phyloP scores from a whole-genome alignment of 495 filamentous ascomycete species.

The Tuber brumale region DNA sequence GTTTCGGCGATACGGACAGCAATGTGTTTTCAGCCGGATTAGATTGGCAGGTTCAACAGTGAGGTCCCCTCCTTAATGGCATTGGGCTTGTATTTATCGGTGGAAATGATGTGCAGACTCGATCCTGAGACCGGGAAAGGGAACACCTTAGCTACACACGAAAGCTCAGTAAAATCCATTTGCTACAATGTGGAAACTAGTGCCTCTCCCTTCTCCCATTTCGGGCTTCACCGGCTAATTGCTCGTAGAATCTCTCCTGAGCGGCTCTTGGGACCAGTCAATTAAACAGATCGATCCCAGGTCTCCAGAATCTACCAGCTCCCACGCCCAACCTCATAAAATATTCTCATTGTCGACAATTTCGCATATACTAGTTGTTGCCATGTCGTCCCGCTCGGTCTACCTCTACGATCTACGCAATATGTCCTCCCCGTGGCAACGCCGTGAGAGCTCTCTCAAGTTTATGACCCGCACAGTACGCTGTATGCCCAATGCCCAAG shows the following conservation, averaged over 20 bases:
- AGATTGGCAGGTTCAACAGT: conserved; percentile 79
- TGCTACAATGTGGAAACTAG: conserved; percentile 71
- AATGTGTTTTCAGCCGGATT: conserved; percentile 79
- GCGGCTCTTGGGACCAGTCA: conserved; percentile 87
- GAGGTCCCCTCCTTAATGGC: conserved; percentile 20
- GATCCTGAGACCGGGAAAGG: conserved; percentile 65
- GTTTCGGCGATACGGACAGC: conserved; percentile 72
- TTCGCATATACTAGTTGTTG: conserved; percentile 78
- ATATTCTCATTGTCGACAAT: conserved; percentile 76
- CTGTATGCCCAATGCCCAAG: conserved; percentile 94
- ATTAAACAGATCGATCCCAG: conserved; percentile 69
- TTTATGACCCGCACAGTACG: conserved; percentile 89
- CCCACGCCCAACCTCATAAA: conserved; percentile 68
- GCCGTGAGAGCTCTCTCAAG: conserved; percentile 82
- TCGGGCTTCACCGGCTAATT: conserved; percentile 14
- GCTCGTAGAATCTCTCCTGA: conserved; percentile 60
- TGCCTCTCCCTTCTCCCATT: conserved; percentile 40
- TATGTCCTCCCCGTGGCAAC: conserved; percentile 75
- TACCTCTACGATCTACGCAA: conserved; percentile 85
- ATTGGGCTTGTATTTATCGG: neutral
- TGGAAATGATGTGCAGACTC: conserved; percentile 49
- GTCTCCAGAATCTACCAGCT: conserved; percentile 46
- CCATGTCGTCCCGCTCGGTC: conserved; percentile 84
- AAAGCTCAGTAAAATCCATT: conserved; percentile 69
- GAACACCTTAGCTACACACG: conserved; percentile 70